These are phyloP conservation scores for Pichia phayaonensis DNA, from an alignment of 805 yeast genomes.

Conservation along the genomic window DNA sequence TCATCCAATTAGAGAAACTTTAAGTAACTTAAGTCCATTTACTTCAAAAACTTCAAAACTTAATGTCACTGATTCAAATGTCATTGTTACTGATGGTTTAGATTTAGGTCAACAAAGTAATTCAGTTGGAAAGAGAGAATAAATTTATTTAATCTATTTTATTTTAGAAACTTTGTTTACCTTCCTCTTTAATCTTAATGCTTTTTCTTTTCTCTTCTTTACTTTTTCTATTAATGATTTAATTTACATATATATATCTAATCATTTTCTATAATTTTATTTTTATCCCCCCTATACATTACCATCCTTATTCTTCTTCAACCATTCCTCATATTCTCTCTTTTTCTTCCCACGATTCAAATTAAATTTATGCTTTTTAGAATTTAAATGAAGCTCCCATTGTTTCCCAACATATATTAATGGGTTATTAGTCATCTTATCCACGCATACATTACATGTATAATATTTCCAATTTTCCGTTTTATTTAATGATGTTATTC, in stretches of 20 bases:
- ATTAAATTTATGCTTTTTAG: constrained; percentile 61
- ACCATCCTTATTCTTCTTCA: constrained; percentile 1
- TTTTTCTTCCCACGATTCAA: constrained; percentile 41
- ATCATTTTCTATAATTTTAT: neutral
- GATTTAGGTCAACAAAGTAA: constrained; percentile 7
- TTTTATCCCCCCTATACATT: too few species aligned
- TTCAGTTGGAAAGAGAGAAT: constrained; percentile 18
- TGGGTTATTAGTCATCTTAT: constrained; percentile 40
- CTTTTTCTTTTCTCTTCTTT: neutral
- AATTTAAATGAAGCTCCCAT: constrained; percentile 59
- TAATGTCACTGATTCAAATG: constrained; percentile 14
- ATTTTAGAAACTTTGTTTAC: neutral
- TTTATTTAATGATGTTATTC: constrained; percentile 12
- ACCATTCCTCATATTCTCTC: constrained; percentile 43
- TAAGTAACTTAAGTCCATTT: constrained; percentile 9
- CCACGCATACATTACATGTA: constrained; percentile 59
- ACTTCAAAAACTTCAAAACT: constrained; percentile 6
- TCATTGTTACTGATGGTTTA: constrained; percentile 12
- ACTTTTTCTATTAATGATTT: neutral
- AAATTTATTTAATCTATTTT: too few species aligned
- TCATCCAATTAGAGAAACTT: constrained; percentile 11
- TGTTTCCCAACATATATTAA: constrained; percentile 67
- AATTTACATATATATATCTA: constrained; percentile 19
- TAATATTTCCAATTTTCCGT: constrained; percentile 52
- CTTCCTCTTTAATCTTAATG: neutral